Evolutionary conservation across 2,329 filamentous ascomycete genomes (phyloP), one percentile per base, ranked within the genome.

Genomic region (Pseudogymnoascus sp.): DNA sequence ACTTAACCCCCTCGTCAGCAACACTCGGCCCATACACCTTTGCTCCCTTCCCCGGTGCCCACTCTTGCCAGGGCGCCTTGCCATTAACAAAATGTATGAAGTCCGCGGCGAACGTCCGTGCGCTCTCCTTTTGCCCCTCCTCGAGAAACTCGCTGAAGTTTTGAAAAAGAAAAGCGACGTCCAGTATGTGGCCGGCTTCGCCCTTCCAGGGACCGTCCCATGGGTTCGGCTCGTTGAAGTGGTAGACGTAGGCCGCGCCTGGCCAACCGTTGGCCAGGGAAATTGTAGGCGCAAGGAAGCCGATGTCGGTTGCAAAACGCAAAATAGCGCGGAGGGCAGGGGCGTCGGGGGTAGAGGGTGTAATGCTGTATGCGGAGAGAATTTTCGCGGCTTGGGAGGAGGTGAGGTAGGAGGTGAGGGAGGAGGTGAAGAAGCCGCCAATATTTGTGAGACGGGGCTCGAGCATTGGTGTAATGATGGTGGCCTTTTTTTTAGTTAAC

Each of bases 141-240:
- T 67, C 67, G 40, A 80, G 60, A 45, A 71, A 72, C 16, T 79
- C 74, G 8, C 75, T 75, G 68, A 75, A 79, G 45, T 80, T 81
- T 68, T 80, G 78, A 63, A 79, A 78, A 11, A 81, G 66, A 54
- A 75, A 79, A 0, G 74, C 74, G 11, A 78, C 67, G 36, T 81
- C 79, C 1, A 80, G 71, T n/a, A 80, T 76, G 65, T 81, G 79
- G 1, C 70, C 74, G 0, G 77, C 70, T 23, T 70, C 67, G 1
- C 76, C 77, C 64, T 77, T 74, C 70, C 67, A 77, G 1, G 71
- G 71, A 0, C 79, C 79, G 0, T 77, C 73, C 76, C 77, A 81
- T 0, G 78, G 77, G 64, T 80, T 81, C 0, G 71, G 72, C 63
- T 80, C 78, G 63, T 80, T 79, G 73, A 81, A 80, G 54, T 76